Evolutionary conservation across 2,329 filamentous ascomycete genomes (phyloP).

Genomic region (Pseudocercospora pini-densiflorae): DNA sequence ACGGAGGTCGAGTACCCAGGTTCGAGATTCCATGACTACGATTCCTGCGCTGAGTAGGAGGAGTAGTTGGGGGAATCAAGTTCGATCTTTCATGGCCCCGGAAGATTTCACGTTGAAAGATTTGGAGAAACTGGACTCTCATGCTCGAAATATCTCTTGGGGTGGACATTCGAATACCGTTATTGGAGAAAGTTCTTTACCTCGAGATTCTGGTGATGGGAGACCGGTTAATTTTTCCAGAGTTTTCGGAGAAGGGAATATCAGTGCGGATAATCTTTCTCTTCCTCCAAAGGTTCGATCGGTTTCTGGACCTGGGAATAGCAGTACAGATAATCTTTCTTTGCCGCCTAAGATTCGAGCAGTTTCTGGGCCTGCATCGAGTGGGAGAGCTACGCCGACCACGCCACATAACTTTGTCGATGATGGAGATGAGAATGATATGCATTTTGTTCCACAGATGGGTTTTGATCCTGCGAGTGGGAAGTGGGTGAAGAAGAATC

Average conservation of each 20-base stretch:
- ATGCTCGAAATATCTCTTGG: background rate
- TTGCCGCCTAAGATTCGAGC: background rate
- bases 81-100: background rate
- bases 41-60: background rate
- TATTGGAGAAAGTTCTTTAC: background rate
- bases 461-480: constrained; percentile 3
- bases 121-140: background rate
- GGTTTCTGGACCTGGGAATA: background rate
- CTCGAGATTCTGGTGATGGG: too few relatives aligned
- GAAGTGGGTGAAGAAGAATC: background rate
- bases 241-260: background rate
- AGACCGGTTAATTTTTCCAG: background rate
- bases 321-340: background rate
- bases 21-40: background rate
- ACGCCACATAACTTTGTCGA: background rate
- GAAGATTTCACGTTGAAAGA: background rate
- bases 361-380: background rate
- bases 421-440: background rate
- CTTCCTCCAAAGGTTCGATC: background rate
- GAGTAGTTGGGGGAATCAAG: background rate
- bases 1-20: background rate
- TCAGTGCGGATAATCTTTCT: background rate
- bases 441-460: background rate
- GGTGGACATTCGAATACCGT: background rate
- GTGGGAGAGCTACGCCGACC: too few relatives aligned